Base-by-base conservation (phyloP, 2,329 filamentous ascomycete species). In the Penicillium sp. region DNA sequence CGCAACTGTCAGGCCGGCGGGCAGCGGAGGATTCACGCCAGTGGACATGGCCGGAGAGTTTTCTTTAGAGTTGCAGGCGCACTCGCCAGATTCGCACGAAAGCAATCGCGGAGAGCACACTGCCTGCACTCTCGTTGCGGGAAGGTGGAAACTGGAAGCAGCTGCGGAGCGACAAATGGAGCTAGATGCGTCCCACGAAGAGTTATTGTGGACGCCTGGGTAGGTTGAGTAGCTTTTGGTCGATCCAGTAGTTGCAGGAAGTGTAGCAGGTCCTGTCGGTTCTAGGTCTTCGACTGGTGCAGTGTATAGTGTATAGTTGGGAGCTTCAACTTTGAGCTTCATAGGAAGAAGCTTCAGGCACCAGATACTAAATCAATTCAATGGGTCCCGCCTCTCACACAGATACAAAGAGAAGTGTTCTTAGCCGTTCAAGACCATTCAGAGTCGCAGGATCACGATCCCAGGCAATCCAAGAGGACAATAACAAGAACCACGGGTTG, bases 401-500 rank as follows among this genome's bases (percentile, higher is more conserved):
- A 17, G 22, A 37, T 17, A 17, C n/a, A 22, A 10, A 15, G 8
- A 2, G 25, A 17, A 25, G 14, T 35, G 57, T 54, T 61, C 53
- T 58, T 47, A 12, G 43, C 57, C 61, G 58, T 64, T 20, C 56
- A 60, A 63, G 59, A 63, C 58, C 54, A 41, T 12, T 31, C 28
- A 31, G 28, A 31, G 28, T 31, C 28, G 22, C 41, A 54, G 28
- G 47, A 39, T 39, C 50, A 48, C 38, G 53, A 17, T 14, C 57
- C 53, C 20, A 38, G 14, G 43, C 17, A 31, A 25, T 17, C 45
- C 56, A 45, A 34, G 53, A 58, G 37, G 49, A 6, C 20, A 25
- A 51, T 25, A 1, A 38, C 22, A 54, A 53, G 55, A 67, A 63
- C 62, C 65, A 61, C 61, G 65, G 65, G 20, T 55, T 39, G 31